These are phyloP conservation scores for Aspergillus incahuasiensis DNA, from an alignment of 495 filamentous ascomycete genomes.

Conservation along the genomic window DNA sequence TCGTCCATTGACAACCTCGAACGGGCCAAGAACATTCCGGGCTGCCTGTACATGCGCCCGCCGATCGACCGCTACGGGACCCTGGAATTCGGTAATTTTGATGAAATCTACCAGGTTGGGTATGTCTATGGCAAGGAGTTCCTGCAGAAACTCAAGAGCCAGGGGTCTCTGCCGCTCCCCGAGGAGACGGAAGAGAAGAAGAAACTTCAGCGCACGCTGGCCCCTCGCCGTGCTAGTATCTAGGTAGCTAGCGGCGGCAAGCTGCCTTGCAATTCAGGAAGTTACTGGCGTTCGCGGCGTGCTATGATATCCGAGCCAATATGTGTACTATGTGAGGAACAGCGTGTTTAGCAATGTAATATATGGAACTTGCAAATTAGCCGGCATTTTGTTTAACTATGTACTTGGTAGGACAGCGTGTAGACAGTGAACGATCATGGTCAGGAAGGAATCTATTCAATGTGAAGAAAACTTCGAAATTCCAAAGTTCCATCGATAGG, in stretches of 20 bases:
- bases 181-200: constrained; percentile 84
- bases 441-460: too few species aligned
- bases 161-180: constrained; percentile 61
- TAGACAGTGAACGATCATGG: too few species aligned
- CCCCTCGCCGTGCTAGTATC: constrained; percentile 87
- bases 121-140: constrained; percentile 80
- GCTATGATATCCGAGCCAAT: neutral
- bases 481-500: too few species aligned
- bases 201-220: constrained; percentile 86
- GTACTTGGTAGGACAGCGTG: too few species aligned
- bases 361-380: too few species aligned
- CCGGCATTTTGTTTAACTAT: too few species aligned
- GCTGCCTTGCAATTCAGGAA: neutral
- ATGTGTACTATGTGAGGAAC: neutral
- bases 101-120: constrained; percentile 89
- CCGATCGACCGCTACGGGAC: constrained; percentile 93
- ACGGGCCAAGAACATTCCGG: constrained; percentile 78
- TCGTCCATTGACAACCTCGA: constrained; percentile 90
- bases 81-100: constrained; percentile 93
- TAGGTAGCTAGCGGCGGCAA: constrained; percentile 7
- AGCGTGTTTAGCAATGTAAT: neutral
- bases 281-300: neutral
- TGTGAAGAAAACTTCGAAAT: too few species aligned
- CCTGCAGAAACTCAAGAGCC: constrained; percentile 64
- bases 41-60: constrained; percentile 92